A percentile compares a stretch with the other conserved stretches of the same genome.
These are phyloP conservation scores for Oryza officinalis DNA, from an alignment of 176 grass and related monocot genomes.

Conservation along the genomic window DNA sequence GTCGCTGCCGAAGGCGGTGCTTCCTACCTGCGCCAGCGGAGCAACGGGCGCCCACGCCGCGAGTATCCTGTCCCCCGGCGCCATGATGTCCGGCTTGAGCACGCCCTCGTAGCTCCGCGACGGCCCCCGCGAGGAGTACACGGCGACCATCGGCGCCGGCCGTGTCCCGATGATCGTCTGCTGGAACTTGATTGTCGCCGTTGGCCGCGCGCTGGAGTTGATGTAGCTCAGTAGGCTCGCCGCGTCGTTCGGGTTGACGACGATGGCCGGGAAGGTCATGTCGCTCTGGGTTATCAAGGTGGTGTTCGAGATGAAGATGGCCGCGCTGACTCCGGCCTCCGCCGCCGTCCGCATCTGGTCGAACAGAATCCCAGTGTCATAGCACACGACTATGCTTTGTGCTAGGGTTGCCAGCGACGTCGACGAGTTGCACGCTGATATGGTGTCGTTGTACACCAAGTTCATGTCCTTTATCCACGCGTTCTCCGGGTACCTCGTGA, in stretches of 20 bases:
- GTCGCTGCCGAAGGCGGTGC: constrained; percentile 6
- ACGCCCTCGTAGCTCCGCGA: constrained; percentile 47
- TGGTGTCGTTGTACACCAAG: constrained; percentile 42
- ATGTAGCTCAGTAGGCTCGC: constrained; percentile 53
- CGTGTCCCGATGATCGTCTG: constrained; percentile 53
- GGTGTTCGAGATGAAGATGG: constrained; percentile 56
- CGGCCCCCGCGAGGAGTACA: constrained; percentile 61
- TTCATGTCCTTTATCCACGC: constrained; percentile 40
- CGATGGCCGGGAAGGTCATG: constrained; percentile 47
- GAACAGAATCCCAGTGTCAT: background rate
- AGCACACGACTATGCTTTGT: constrained; percentile 48
- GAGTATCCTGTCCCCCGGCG: constrained; percentile 51
- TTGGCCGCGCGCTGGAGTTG: constrained; percentile 34
- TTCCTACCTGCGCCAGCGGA: constrained; percentile 20
- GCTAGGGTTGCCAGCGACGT: background rate
- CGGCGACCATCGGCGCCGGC: constrained; percentile 39
- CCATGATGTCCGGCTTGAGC: constrained; percentile 70
- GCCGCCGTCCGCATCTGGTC: background rate
- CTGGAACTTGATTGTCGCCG: constrained; percentile 45
- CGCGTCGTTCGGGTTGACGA: constrained; percentile 43
- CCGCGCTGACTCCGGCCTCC: constrained; percentile 36
- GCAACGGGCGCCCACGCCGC: constrained; percentile 36
- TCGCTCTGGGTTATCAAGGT: background rate
- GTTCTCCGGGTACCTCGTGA: constrained; percentile 44
- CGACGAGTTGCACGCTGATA: constrained; percentile 44